Percentiles rank a stretch among this genome's conserved stretches.
Conservation (phyloP, 2,329 filamentous ascomycete species). For the Tolypocladium amazonense region DNA sequence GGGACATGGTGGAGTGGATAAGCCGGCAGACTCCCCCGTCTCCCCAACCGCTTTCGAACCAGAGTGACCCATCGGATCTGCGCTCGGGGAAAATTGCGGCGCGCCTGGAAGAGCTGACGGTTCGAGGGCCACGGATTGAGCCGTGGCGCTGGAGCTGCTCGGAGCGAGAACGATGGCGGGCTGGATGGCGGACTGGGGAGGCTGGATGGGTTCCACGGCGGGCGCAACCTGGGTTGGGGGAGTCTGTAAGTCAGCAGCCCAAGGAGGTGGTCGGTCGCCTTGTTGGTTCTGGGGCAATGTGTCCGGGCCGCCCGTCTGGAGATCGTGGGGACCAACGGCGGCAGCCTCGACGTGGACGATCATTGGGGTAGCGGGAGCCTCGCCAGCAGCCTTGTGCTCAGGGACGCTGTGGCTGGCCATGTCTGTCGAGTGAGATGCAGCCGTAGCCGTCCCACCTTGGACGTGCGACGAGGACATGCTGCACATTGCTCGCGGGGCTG, state of each 20-base stretch:
- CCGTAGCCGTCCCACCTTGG: neutral
- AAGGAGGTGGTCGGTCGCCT: neutral
- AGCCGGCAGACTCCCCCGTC: neutral
- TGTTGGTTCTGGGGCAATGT: neutral
- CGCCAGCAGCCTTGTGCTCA: neutral
- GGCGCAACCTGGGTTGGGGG: neutral
- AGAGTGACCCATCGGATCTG: neutral
- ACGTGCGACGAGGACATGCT: neutral
- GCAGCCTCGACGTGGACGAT: neutral
- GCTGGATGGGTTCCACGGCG: neutral
- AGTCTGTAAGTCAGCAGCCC: neutral
- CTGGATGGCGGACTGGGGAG: neutral
- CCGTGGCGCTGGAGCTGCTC: neutral
- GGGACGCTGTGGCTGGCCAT: neutral
- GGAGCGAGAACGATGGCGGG: neutral
- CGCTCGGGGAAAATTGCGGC: neutral
- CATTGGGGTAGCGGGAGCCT: neutral
- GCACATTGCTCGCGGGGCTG: neutral
- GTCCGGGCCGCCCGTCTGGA: neutral
- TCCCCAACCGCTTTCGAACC: neutral
- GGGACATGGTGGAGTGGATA: neutral
- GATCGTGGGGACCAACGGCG: neutral
- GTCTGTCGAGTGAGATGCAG: neutral
- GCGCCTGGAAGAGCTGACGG: neutral
- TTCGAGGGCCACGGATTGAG: neutral